Evolutionary conservation across 768 basidiomycete genomes (phyloP).

Genomic region (Fomitopsis pulvina): DNA sequence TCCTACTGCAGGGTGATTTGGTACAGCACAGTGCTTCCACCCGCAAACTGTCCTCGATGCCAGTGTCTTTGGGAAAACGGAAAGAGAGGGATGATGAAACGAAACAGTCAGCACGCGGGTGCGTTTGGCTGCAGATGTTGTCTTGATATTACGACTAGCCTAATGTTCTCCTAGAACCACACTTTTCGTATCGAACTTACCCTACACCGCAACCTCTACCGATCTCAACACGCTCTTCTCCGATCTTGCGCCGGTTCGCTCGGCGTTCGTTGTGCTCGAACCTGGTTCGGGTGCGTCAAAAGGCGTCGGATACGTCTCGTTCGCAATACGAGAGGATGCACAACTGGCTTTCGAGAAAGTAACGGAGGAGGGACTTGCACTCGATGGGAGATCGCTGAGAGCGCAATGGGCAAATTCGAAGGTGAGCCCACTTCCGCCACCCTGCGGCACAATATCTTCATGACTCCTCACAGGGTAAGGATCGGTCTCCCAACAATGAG

Average conservation of each 20-base stretch:
- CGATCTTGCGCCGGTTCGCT: conserved; percentile 89
- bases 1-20: too few relatives aligned
- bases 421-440: conserved; percentile 47
- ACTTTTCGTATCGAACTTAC: conserved; percentile 89
- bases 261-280: conserved; percentile 89
- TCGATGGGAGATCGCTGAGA: conserved; percentile 65
- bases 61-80: conserved; percentile 11
- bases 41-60: conserved; percentile 7
- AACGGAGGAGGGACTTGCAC: conserved; percentile 52
- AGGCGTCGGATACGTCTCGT: conserved; percentile 95
- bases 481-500: conserved; percentile 9
- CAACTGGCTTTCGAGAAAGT: conserved; percentile 63
- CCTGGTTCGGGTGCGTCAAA: conserved; percentile 72
- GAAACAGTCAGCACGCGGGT: conserved; percentile 11
- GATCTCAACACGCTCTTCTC: conserved; percentile 93
- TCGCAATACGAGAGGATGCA: conserved; percentile 86
- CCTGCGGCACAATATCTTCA: neutral
- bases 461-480: conserved; percentile 2
- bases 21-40: too few relatives aligned
- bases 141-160: neutral
- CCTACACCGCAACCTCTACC: conserved; percentile 83
- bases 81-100: conserved; percentile 14
- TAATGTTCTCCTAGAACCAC: conserved; percentile 51
- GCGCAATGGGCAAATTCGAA: conserved; percentile 79
- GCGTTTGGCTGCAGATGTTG: neutral